Base-by-base conservation (phyloP, 225 moss, liverwort and hornwort genomes). In the Asterella californica region DNA sequence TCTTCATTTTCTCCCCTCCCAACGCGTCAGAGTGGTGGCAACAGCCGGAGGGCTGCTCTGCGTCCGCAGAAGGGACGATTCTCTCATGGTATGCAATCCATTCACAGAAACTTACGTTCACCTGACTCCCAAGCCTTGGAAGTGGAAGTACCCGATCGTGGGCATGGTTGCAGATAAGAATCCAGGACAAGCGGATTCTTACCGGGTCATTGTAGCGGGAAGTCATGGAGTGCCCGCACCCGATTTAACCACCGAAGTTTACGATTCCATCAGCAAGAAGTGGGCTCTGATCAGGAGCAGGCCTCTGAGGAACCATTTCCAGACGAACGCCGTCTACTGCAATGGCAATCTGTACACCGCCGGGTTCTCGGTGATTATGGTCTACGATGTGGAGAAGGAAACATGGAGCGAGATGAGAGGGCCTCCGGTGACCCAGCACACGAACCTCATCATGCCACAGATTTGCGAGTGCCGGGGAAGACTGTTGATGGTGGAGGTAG, bases 141-240 rank as follows among this genome's bases (percentile, higher is more conserved):
- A 80, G 59, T 95, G 91, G 90, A 95, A 90, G 79, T 91, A 90
- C 42, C 91, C 95, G 22, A 92, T 95, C 57, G 84, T 95, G 24
- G 95, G 95, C 27, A 95, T 95, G 95, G 88, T 89, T 72, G 86
- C 88, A 64, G 86, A 90, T 69, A 70, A 74, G 76, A 81, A 36
- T 46, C 34, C 47, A 0, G 86, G 15, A 76, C 79, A 81, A 27
- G 74, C 80, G 50, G 84, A 78, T 30, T 87, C 82, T 18, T 92
- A 91, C 85, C 86, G 80, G 76, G 86, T 95, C 64, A 87, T 95
- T 6, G 95, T 93, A 33, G 92, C 75, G 22, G 90, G 94, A 47
- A 90, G 94, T 65, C 87, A 87, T 66, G 86, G 88, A 62, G 72
- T 85, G 21, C 88, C 89, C 15, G 76, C 85, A 47, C 86, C 86